Evolutionary conservation across 2,329 filamentous ascomycete species (phyloP).

Genomic region (Dactylellina cionopaga): DNA sequence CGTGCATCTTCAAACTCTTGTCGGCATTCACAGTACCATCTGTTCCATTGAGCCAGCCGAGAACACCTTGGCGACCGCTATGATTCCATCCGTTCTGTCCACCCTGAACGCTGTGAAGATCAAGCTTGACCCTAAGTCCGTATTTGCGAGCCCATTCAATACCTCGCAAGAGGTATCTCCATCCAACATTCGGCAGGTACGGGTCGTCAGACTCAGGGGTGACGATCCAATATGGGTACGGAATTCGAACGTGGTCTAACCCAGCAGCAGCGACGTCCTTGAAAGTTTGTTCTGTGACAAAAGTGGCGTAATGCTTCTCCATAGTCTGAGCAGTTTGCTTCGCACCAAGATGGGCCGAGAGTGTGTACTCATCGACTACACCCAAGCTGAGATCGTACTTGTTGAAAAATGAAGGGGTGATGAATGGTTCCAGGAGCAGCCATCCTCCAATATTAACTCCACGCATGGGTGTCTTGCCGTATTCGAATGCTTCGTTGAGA

Average conservation of each 20-base stretch:
- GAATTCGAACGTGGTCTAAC: slow-evolving; percentile 95
- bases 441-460: slow-evolving; percentile 95
- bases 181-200: slow-evolving; percentile 85
- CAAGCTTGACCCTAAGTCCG: slow-evolving; percentile 89
- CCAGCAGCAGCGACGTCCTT: slow-evolving; percentile 84
- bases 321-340: slow-evolving; percentile 72
- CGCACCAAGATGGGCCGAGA: slow-evolving; percentile 75
- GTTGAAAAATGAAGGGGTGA: slow-evolving; percentile 88
- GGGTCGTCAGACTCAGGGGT: slow-evolving; percentile 84
- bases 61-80: slow-evolving; percentile 80
- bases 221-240: slow-evolving; percentile 94
- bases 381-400: slow-evolving; percentile 63
- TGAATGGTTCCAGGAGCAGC: slow-evolving; percentile 93
- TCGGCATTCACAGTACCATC: slow-evolving; percentile 67
- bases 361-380: slow-evolving; percentile 88
- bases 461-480: slow-evolving; percentile 79
- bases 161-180: slow-evolving; percentile 89
- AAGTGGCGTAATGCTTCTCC: slow-evolving; percentile 92
- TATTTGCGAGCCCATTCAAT: slow-evolving; percentile 96
- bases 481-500: slow-evolving; percentile 78
- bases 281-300: slow-evolving; percentile 86
- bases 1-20: slow-evolving; percentile 80
- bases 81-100: slow-evolving; percentile 99
- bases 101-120: slow-evolving; percentile 89
- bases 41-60: slow-evolving; percentile 91